Evolutionary conservation across 1,284 basidiomycete genomes (phyloP).

Genomic region (Fomitopsis schrenkii): DNA sequence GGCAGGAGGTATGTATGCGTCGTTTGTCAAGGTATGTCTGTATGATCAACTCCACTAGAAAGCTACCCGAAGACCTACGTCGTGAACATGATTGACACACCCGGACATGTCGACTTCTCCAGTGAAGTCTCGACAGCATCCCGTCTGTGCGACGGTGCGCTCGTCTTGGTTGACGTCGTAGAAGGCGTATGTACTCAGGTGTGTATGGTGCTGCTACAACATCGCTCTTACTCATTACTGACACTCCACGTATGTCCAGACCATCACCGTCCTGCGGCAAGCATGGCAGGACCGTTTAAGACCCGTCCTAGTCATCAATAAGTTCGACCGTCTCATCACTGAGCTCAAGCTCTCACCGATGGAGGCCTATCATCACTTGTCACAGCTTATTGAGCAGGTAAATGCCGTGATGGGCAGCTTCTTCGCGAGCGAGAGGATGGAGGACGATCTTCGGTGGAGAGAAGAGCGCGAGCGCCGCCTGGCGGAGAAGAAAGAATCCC

Average conservation of each 20-base stretch:
- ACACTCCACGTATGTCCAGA: slow-evolving; percentile 45
- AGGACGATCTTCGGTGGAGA: slow-evolving; percentile 91
- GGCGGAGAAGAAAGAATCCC: slow-evolving; percentile 65
- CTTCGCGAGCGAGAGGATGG: slow-evolving; percentile 96
- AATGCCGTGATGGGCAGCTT: slow-evolving; percentile 98
- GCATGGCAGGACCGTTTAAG: slow-evolving; percentile 89
- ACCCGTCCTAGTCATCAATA: slow-evolving; percentile 96
- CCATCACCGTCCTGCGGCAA: slow-evolving; percentile 92
- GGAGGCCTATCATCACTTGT: slow-evolving; percentile 94
- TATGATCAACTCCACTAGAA: slow-evolving; percentile 39
- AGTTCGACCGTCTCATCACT: slow-evolving; percentile 92
- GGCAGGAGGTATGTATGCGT: slow-evolving; percentile 35
- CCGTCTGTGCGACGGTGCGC: slow-evolving; percentile 90
- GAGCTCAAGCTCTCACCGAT: slow-evolving; percentile 90
- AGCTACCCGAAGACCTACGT: slow-evolving; percentile 62
- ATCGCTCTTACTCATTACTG: background rate
- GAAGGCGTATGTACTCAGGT: slow-evolving; percentile 99
- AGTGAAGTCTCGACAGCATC: slow-evolving; percentile 96
- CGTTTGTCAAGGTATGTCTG: background rate
- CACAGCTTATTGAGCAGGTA: slow-evolving; percentile 93
- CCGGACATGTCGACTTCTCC: slow-evolving; percentile 98
- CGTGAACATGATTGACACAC: slow-evolving; percentile 97
- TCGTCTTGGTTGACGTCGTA: slow-evolving; percentile 96
- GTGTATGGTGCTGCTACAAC: slow-evolving; percentile 21
- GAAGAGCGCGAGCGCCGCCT: slow-evolving; percentile 87